Percentiles rank a stretch among this genome's conserved stretches.
Conservation (phyloP, 805 yeast species). For the Tetrapisispora iriomotensis region DNA sequence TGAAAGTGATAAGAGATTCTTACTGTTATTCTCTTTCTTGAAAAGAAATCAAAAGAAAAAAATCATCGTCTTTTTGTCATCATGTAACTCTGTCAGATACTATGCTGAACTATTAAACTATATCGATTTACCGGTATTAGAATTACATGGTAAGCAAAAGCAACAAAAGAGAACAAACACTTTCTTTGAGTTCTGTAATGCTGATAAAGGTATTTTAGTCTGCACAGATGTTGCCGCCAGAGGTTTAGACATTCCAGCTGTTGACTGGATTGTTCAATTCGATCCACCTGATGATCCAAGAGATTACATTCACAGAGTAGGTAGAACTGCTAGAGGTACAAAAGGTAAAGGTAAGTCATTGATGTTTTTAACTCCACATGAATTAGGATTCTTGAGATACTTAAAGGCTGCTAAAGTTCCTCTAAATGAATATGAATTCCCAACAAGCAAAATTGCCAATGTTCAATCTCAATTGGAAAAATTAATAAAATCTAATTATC, state of each 20-base stretch:
- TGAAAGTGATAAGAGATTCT: conserved; percentile 88
- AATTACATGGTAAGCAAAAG: conserved; percentile 95
- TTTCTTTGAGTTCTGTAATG: conserved; percentile 95
- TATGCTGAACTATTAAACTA: conserved; percentile 91
- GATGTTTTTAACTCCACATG: conserved; percentile 91
- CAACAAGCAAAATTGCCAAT: conserved; percentile 86
- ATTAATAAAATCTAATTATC: conserved; percentile 81
- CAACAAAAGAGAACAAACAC: conserved; percentile 98
- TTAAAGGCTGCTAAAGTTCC: conserved; percentile 97
- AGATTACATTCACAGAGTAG: conserved; percentile 97
- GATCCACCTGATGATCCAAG: conserved; percentile 99
- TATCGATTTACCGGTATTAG: conserved; percentile 93
- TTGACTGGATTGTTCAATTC: conserved; percentile 97
- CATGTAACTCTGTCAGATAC: conserved; percentile 95
- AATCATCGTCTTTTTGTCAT: conserved; percentile 86
- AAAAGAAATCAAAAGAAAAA: conserved; percentile 89
- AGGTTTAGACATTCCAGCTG: conserved; percentile 97
- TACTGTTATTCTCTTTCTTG: conserved; percentile 82
- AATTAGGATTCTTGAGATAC: conserved; percentile 88
- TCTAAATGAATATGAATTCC: conserved; percentile 93
- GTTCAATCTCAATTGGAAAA: conserved; percentile 91
- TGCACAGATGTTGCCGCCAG: conserved; percentile 99
- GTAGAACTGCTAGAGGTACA: conserved; percentile 95
- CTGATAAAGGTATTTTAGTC: conserved; percentile 82
- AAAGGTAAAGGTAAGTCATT: conserved; percentile 85